A percentile compares a stretch with the other conserved stretches of the same genome.
phyloP scores from a whole-genome alignment of 2,329 filamentous ascomycete genomes.

The Aureobasidium sp. region DNA sequence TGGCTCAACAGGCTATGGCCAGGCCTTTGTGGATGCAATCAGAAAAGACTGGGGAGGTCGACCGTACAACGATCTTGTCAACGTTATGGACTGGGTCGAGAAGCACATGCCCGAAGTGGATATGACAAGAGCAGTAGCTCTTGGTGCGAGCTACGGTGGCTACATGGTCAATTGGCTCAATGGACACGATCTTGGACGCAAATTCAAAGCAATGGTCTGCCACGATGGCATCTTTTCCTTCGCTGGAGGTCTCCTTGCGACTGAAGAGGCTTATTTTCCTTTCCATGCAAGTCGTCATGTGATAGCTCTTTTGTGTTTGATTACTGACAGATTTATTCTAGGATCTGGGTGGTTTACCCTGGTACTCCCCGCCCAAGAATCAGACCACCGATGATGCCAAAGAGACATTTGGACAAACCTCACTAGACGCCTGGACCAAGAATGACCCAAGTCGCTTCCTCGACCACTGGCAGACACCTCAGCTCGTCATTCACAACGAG shows the following conservation, averaged over 20 bases:
- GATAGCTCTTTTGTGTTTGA: neutral
- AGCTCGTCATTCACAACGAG: constrained; percentile 84
- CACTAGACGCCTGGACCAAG: constrained; percentile 43
- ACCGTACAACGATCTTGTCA: constrained; percentile 76
- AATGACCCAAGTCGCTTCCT: constrained; percentile 53
- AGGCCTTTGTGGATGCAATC: constrained; percentile 70
- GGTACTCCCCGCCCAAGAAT: constrained; percentile 34
- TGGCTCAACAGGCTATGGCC: constrained; percentile 75
- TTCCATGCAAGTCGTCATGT: constrained; percentile 21
- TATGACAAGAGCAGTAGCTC: constrained; percentile 59
- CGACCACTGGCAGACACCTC: constrained; percentile 73
- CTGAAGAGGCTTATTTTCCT: constrained; percentile 50
- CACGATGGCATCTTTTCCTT: constrained; percentile 79
- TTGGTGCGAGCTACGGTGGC: constrained; percentile 69
- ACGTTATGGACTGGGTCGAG: constrained; percentile 67
- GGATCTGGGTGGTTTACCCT: constrained; percentile 45
- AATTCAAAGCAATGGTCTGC: constrained; percentile 81
- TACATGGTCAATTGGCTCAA: constrained; percentile 90
- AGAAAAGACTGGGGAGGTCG: constrained; percentile 73
- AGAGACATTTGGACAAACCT: constrained; percentile 13
- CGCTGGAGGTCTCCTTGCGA: constrained; percentile 27
- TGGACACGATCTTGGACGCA: constrained; percentile 71
- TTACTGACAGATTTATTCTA: constrained; percentile 22
- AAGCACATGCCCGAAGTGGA: constrained; percentile 62
- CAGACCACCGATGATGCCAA: constrained; percentile 17